Evolutionary conservation across 129 eudicot species (phyloP).

Genomic region (Apium graveolens): DNA sequence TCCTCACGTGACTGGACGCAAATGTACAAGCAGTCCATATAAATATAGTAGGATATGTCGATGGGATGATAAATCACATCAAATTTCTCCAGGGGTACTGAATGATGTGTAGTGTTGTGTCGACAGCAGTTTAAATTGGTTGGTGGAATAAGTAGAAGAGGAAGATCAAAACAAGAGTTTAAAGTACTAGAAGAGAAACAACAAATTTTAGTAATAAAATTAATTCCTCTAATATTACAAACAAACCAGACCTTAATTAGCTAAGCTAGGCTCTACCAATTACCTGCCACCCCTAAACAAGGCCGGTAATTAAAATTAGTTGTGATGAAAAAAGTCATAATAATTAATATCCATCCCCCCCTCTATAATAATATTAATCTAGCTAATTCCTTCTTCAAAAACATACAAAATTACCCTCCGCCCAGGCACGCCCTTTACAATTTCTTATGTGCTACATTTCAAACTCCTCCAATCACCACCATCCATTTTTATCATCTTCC

Average conservation of each 20-base stretch:
- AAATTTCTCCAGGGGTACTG: background rate
- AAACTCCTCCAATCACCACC: background rate
- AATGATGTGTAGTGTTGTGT: background rate
- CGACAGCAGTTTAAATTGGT: background rate
- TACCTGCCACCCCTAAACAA: background rate
- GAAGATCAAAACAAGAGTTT: background rate
- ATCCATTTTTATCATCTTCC: background rate
- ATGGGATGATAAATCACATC: background rate
- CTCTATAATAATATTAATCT: background rate
- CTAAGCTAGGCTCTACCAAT: background rate
- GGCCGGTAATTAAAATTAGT: constrained; percentile 1
- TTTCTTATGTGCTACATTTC: background rate
- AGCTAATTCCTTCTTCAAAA: constrained; percentile 4
- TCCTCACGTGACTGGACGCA: background rate
- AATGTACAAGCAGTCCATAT: background rate
- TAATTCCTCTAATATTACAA: background rate
- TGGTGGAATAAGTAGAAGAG: background rate
- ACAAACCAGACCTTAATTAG: background rate
- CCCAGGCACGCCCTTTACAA: constrained; percentile 5
- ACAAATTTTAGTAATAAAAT: background rate
- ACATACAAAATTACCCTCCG: constrained; percentile 1
- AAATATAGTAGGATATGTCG: background rate
- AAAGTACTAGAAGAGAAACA: background rate
- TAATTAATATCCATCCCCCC: background rate
- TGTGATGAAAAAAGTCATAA: background rate